These are phyloP conservation scores for Alternaria angustiovoidea DNA, from an alignment of 2,329 filamentous ascomycete species.

Conservation along the genomic window DNA sequence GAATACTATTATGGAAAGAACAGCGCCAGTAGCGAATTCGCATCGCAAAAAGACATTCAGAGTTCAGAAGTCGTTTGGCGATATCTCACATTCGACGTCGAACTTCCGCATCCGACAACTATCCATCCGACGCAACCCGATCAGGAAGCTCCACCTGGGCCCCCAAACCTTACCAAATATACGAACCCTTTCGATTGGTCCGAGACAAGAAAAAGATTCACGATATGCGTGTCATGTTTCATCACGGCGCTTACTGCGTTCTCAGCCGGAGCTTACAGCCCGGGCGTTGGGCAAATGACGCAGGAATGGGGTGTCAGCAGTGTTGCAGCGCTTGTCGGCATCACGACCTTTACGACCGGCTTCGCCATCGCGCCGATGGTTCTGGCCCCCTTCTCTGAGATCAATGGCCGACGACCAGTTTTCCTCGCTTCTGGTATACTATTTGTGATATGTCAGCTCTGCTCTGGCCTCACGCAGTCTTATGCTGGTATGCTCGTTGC, in stretches of 20 bases:
- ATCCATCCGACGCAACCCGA: slow-evolving; percentile 44
- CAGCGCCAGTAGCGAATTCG: slow-evolving; percentile 13
- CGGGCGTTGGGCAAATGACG: slow-evolving; percentile 71
- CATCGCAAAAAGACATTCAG: slow-evolving; percentile 17
- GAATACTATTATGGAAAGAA: slow-evolving; percentile 27
- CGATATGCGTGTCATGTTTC: slow-evolving; percentile 76
- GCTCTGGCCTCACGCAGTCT: slow-evolving; percentile 74
- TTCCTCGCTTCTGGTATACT: slow-evolving; percentile 77
- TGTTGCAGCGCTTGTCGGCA: slow-evolving; percentile 74
- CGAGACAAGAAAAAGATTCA: slow-evolving; percentile 70
- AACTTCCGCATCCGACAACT: slow-evolving; percentile 59
- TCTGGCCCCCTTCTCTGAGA: slow-evolving; percentile 85
- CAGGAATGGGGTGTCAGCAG: slow-evolving; percentile 70
- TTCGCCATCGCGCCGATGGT: slow-evolving; percentile 88
- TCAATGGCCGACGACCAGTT: slow-evolving; percentile 85
- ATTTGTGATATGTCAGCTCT: slow-evolving; percentile 75
- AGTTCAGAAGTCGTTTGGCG: slow-evolving; percentile 59
- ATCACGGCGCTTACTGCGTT: slow-evolving; percentile 83
- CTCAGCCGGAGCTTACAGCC: slow-evolving; percentile 80
- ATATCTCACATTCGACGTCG: slow-evolving; percentile 70
- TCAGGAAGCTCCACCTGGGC: slow-evolving; percentile 59
- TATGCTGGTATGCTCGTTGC: slow-evolving; percentile 78
- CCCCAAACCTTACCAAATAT: slow-evolving; percentile 72
- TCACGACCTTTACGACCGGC: slow-evolving; percentile 78
- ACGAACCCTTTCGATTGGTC: slow-evolving; percentile 78